These are phyloP conservation scores for Chaetomiaceae sp. DNA, from an alignment of 2,329 filamentous ascomycete species.

Conservation along the genomic window DNA sequence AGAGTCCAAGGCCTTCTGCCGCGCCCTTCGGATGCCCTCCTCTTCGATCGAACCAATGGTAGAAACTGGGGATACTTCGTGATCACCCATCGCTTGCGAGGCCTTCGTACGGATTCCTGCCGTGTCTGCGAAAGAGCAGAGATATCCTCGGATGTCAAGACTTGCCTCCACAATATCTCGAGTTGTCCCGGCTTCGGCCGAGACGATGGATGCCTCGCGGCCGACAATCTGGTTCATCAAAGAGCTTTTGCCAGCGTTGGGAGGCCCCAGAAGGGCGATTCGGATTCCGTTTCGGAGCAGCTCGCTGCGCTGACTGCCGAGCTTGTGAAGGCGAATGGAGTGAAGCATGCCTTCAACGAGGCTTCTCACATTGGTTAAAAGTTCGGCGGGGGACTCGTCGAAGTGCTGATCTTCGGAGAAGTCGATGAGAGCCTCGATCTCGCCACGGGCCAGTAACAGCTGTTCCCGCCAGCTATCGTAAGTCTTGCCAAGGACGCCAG, in stretches of 20 bases:
- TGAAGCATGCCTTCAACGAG: slow-evolving; percentile 58
- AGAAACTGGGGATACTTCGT: background rate
- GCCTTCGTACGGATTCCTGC: slow-evolving; percentile 67
- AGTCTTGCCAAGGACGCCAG: slow-evolving; percentile 61
- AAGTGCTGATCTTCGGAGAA: slow-evolving; percentile 98
- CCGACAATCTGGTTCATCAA: slow-evolving; percentile 87
- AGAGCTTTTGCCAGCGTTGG: slow-evolving; percentile 93
- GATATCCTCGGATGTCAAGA: slow-evolving; percentile 82
- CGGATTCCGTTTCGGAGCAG: slow-evolving; percentile 79
- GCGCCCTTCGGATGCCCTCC: slow-evolving; percentile 86
- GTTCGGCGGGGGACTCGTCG: slow-evolving; percentile 72
- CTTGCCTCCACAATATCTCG: slow-evolving; percentile 89
- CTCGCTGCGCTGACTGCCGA: slow-evolving; percentile 76
- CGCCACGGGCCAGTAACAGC: slow-evolving; percentile 75
- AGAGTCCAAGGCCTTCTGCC: slow-evolving; percentile 72
- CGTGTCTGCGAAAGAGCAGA: slow-evolving; percentile 93
- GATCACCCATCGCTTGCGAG: slow-evolving; percentile 12
- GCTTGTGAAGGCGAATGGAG: slow-evolving; percentile 64
- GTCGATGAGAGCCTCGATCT: slow-evolving; percentile 93
- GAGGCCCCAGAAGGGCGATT: slow-evolving; percentile 81
- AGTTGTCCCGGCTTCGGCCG: slow-evolving; percentile 86
- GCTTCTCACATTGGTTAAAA: slow-evolving; percentile 63
- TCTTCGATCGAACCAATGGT: slow-evolving; percentile 70
- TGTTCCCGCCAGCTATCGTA: slow-evolving; percentile 81
- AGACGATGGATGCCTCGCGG: slow-evolving; percentile 91